Percentiles rank a stretch among this genome's conserved stretches.
Conservation (phyloP, 2,329 filamentous ascomycete species). For the Hortaea werneckii region DNA sequence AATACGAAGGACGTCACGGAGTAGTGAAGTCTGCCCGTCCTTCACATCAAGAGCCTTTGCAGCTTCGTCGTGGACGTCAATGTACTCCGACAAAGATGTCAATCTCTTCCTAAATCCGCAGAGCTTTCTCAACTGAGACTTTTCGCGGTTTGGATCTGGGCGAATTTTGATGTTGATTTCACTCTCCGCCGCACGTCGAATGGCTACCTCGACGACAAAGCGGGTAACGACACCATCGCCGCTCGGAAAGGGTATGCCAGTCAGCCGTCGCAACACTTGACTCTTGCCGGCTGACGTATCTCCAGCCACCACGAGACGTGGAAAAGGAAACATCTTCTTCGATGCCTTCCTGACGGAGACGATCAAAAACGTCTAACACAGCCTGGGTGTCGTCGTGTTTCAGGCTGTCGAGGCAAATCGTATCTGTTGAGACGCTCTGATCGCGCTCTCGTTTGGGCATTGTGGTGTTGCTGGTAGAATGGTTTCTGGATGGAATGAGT, state of each 20-base stretch:
- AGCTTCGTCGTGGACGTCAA: not conserved
- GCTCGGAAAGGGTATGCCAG: not conserved
- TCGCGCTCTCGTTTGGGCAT: no score
- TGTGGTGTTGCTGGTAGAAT: no score
- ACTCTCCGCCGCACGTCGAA: not conserved
- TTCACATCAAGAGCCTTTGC: no score
- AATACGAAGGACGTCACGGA: conserved; percentile 7
- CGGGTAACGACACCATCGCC: not conserved
- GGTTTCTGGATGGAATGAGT: no score
- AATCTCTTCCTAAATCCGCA: not conserved
- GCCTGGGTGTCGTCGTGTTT: no score
- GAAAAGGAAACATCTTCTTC: not conserved
- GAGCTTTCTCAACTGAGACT: not conserved
- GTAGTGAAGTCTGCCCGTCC: no score
- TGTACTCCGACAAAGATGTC: not conserved
- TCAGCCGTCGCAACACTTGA: not conserved
- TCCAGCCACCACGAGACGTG: not conserved
- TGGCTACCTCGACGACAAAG: not conserved
- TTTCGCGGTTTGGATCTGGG: not conserved
- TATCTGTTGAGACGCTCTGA: no score
- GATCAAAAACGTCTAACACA: not conserved
- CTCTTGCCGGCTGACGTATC: not conserved
- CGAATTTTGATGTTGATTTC: not conserved
- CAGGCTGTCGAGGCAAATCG: no score
- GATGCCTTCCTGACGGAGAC: not conserved